Conservation (phyloP, 1,284 basidiomycete genomes). For the Trametes pubescens region DNA sequence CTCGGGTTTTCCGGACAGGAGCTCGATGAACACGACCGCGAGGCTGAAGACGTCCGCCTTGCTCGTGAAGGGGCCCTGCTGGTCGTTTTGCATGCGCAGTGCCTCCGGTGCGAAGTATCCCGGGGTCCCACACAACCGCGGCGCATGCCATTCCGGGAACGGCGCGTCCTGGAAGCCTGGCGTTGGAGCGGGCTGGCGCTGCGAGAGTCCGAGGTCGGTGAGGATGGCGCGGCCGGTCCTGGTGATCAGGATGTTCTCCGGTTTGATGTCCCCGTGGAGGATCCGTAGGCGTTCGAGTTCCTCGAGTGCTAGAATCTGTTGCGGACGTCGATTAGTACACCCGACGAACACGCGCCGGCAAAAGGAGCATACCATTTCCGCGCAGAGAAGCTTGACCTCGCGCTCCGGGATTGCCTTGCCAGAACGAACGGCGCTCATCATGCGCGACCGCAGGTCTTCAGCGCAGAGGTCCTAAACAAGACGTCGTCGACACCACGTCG, state of each 20-base stretch:
- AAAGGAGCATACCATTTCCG: constrained; percentile 24
- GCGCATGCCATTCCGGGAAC: constrained; percentile 10
- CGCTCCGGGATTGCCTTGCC: constrained; percentile 1
- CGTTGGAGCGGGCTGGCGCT: neutral
- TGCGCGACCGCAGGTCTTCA: constrained; percentile 15
- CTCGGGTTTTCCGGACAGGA: constrained; percentile 16
- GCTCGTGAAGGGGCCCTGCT: constrained; percentile 17
- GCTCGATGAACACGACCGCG: constrained; percentile 36
- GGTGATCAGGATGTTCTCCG: constrained; percentile 37
- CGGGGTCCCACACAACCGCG: constrained; percentile 35
- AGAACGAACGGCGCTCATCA: constrained; percentile 7
- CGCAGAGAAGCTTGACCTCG: constrained; percentile 18
- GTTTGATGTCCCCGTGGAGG: constrained; percentile 40
- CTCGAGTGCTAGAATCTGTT: constrained; percentile 32
- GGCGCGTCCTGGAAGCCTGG: constrained; percentile 1
- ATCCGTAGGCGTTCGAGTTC: constrained; percentile 27
- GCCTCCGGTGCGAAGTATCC: constrained; percentile 37
- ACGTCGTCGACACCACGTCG: neutral
- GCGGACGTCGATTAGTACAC: neutral
- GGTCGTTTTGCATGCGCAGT: constrained; percentile 10
- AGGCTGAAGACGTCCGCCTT: constrained; percentile 37
- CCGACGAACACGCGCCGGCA: neutral
- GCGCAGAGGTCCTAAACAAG: constrained; percentile 9
- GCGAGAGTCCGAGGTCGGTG: constrained; percentile 35
- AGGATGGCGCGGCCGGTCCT: constrained; percentile 32